Conservation (phyloP, 2,329 filamentous ascomycete species). For the Epichloe scottii region DNA sequence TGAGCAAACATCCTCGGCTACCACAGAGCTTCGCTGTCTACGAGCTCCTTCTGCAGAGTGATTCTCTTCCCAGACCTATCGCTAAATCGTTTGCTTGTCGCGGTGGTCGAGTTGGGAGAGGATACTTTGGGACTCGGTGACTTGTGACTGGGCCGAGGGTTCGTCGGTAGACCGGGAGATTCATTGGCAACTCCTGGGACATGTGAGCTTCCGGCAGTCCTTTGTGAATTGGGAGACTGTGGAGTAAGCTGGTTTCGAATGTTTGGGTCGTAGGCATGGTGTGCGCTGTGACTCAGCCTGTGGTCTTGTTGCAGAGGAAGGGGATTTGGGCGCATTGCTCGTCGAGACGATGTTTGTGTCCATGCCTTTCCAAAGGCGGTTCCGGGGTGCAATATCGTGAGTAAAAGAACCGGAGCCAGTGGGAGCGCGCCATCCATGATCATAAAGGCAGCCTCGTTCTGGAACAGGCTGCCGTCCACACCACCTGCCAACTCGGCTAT, state of each 20-base stretch:
- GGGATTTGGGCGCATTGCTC: slow-evolving; percentile 10
- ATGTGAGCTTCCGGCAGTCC: slow-evolving; percentile 8
- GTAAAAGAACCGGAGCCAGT: slow-evolving; percentile 22
- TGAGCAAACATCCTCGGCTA: slow-evolving; percentile 9
- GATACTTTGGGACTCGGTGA: slow-evolving; percentile 10
- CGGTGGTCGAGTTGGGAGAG: slow-evolving; percentile 7
- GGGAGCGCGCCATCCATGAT: slow-evolving; percentile 29
- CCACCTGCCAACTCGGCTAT: slow-evolving; percentile 27
- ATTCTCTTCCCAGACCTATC: slow-evolving; percentile 6
- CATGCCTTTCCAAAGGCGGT: slow-evolving; percentile 27
- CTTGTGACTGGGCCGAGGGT: slow-evolving; percentile 14
- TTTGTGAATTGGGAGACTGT: slow-evolving; percentile 9
- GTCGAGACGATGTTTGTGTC: slow-evolving; percentile 24
- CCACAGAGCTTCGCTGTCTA: slow-evolving; percentile 12
- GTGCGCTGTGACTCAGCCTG: slow-evolving; percentile 12
- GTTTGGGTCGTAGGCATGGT: slow-evolving; percentile 22
- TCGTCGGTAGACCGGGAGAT: slow-evolving; percentile 18
- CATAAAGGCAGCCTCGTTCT: slow-evolving; percentile 26
- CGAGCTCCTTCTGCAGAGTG: slow-evolving; percentile 5
- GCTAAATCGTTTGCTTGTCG: slow-evolving; percentile 6
- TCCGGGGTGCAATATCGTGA: slow-evolving; percentile 26
- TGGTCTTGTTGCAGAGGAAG: slow-evolving; percentile 8
- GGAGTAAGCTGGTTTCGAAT: slow-evolving; percentile 20
- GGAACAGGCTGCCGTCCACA: slow-evolving; percentile 21
- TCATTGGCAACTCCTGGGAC: slow-evolving; percentile 13